Conservation (phyloP, 2,329 filamentous ascomycete genomes). For the Penicillium sp. region DNA sequence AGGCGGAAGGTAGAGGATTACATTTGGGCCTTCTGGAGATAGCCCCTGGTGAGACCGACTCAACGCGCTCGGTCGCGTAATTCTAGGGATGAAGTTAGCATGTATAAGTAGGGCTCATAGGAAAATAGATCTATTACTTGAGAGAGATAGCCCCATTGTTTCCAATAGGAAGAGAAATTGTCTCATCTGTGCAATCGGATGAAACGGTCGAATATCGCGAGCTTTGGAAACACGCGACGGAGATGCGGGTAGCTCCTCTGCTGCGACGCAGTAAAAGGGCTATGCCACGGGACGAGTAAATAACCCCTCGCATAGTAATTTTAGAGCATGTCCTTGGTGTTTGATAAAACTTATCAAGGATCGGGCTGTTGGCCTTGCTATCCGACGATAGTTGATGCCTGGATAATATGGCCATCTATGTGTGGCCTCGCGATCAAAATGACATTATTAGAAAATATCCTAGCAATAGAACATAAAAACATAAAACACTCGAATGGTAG, state of each 20-base stretch:
- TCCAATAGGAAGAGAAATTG: constrained; percentile 27
- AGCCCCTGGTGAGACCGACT: neutral
- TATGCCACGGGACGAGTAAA: neutral
- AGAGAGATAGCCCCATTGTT: constrained; percentile 29
- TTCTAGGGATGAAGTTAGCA: constrained; percentile 14
- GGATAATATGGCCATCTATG: neutral
- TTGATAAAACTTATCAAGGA: neutral
- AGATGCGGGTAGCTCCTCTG: neutral
- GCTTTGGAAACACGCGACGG: neutral
- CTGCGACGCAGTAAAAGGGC: neutral
- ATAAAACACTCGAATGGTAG: neutral
- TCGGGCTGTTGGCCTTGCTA: neutral
- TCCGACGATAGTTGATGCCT: neutral
- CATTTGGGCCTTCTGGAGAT: constrained; percentile 19
- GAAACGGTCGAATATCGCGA: constrained; percentile 10
- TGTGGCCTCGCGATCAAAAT: no score
- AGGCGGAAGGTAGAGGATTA: constrained; percentile 39
- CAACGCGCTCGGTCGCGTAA: constrained; percentile 17
- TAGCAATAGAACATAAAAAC: neutral
- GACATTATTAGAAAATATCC: neutral
- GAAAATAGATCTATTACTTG: constrained; percentile 15
- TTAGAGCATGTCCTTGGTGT: neutral
- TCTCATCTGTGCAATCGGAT: constrained; percentile 19
- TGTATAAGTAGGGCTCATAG: neutral
- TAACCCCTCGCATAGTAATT: constrained; percentile 26